These are phyloP conservation scores for Argentina anserina DNA, from an alignment of 306 rosid genomes.

Conservation along the genomic window DNA sequence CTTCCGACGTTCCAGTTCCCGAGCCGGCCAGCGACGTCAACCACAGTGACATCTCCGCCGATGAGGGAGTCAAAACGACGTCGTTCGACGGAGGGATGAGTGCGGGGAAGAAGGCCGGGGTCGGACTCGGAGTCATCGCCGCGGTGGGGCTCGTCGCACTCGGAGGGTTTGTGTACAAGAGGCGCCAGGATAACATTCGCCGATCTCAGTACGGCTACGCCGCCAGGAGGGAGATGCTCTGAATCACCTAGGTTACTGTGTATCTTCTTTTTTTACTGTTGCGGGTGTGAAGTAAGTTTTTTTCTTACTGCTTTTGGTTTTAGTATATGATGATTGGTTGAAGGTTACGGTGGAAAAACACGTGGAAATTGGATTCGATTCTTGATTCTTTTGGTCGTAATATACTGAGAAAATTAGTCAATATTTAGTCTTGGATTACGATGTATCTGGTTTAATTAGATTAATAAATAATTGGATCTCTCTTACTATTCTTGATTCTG, in stretches of 20 bases:
- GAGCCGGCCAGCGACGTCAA: slow-evolving; percentile 9
- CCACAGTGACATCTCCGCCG: slow-evolving; percentile 6
- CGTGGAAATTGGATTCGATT: slow-evolving; percentile 23
- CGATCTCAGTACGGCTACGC: slow-evolving; percentile 50
- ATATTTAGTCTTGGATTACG: slow-evolving; percentile 1
- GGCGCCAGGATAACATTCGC: slow-evolving; percentile 62
- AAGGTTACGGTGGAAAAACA: not conserved
- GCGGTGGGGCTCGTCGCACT: slow-evolving; percentile 41
- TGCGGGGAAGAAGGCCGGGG: slow-evolving; percentile 63
- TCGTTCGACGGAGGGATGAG: slow-evolving; percentile 52
- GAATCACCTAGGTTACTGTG: slow-evolving; percentile 23
- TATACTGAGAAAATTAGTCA: not conserved
- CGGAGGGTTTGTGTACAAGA: slow-evolving; percentile 67
- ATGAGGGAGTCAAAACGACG: not conserved
- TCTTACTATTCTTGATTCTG: not conserved
- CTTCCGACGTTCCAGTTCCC: not conserved
- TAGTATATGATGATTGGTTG: slow-evolving; percentile 6
- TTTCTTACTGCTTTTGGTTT: not conserved
- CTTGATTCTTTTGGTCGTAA: slow-evolving; percentile 16
- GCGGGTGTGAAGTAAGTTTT: not conserved
- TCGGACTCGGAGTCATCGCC: slow-evolving; percentile 53
- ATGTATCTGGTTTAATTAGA: not conserved
- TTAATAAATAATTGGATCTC: not conserved
- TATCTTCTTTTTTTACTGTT: not conserved
- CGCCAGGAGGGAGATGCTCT: slow-evolving; percentile 61